Evolutionary conservation across 768 basidiomycete genomes (phyloP), one percentile per base, ranked within the genome.

Genomic region (Serendipita sp.): DNA sequence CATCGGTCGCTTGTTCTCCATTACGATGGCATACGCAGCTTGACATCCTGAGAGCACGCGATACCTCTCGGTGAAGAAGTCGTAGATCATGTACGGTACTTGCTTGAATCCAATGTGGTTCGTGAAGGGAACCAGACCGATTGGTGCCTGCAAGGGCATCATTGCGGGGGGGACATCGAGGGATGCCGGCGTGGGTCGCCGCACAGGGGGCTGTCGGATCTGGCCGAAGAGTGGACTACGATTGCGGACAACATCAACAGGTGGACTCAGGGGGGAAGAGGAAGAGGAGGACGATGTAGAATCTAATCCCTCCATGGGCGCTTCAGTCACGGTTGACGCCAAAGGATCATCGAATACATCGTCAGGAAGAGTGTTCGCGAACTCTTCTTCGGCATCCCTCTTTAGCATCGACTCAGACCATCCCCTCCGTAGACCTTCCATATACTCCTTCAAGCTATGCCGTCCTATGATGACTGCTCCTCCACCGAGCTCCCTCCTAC

Each of bases 381-480:
- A 76, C 41, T 76, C 73, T 63, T 91, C 86, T 65, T 94, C 91
- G 41, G 76, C 75, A 71, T 90, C 88, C 63, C 86, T 76, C 62
- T 81, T 80, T 54, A 85, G 80, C 37, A 91, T 73, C 1, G 83
- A 78, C 34, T 85, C 84, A 18, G 86, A 83, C 89, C 90, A 99
- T 1, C 96, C 96, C 64, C 81, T 79, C 71, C 80, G 83, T 46
- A 97, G 72, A 2, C 95, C 96, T 64, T 84, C 80, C 83, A 97
- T 83, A 73, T 89, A 98, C 76, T 99, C 96, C 76, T 97, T 99
- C 75, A 95, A 81, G 0, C 91, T 88, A 41, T 89, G 84, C 60
- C 96, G 83, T 2, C 96, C 96, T 35, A 99, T 74, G 65, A 99
- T 77, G 65, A 96, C 79, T 45, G 85, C 79, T 1, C 94, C 95